Evolutionary conservation across 768 basidiomycete genomes (phyloP).

Genomic region (Crassisporium funariophilum): DNA sequence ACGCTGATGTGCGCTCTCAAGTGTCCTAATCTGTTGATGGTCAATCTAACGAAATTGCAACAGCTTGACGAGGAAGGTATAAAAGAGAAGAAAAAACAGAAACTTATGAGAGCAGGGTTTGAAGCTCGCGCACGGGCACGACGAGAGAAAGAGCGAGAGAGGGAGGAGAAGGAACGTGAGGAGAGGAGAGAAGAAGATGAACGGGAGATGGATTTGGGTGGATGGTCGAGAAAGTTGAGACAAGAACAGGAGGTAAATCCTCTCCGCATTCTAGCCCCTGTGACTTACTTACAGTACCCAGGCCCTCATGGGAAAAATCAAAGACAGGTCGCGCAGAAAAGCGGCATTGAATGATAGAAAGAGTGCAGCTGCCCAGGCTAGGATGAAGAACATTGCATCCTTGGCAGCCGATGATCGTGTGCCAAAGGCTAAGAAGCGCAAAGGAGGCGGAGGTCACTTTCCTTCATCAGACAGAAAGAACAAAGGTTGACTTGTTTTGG

Average conservation of each 20-base stretch:
- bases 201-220: slow-evolving; percentile 65
- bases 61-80: slow-evolving; percentile 88
- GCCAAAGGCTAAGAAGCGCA: slow-evolving; percentile 78
- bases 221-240: slow-evolving; percentile 75
- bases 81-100: slow-evolving; percentile 95
- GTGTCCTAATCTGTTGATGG: neutral
- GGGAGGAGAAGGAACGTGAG: slow-evolving; percentile 65
- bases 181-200: slow-evolving; percentile 82
- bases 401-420: slow-evolving; percentile 86
- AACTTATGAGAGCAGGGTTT: slow-evolving; percentile 88
- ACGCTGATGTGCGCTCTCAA: slow-evolving; percentile 69
- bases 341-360: slow-evolving; percentile 89
- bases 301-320: slow-evolving; percentile 83
- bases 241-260: slow-evolving; percentile 74
- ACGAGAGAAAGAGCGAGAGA: slow-evolving; percentile 87
- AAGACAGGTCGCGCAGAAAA: slow-evolving; percentile 75
- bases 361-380: slow-evolving; percentile 90
- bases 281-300: slow-evolving; percentile 27
- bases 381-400: slow-evolving; percentile 95
- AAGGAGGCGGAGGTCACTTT: slow-evolving; percentile 73
- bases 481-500: neutral
- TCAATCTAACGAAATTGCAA: neutral
- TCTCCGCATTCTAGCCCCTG: neutral
- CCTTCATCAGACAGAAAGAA: neutral
- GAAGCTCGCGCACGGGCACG: slow-evolving; percentile 85